These are phyloP conservation scores for Alternaria burnsii DNA, from an alignment of 2,329 filamentous ascomycete species.

Conservation along the genomic window DNA sequence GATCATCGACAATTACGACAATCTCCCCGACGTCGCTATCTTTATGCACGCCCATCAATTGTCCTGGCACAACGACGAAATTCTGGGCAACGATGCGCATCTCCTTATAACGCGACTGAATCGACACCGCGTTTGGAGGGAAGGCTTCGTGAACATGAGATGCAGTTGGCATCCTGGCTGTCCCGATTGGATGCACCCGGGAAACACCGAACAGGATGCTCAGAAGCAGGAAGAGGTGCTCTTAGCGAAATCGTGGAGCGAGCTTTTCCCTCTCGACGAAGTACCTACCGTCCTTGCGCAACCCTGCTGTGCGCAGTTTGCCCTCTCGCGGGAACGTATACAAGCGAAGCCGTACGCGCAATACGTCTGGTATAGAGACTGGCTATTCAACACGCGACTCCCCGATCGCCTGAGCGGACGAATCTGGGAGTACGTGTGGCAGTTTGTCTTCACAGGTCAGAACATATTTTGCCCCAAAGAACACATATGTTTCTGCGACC, in stretches of 20 bases:
- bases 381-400: conserved; percentile 66
- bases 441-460: conserved; percentile 66
- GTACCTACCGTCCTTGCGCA: conserved; percentile 63
- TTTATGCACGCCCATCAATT: conserved; percentile 69
- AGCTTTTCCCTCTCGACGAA: conserved; percentile 58
- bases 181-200: conserved; percentile 63
- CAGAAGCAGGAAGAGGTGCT: conserved; percentile 57
- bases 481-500: conserved; percentile 69
- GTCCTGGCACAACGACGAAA: conserved; percentile 67
- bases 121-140: conserved; percentile 56
- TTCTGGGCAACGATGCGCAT: conserved; percentile 55
- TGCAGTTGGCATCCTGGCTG: conserved; percentile 65
- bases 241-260: conserved; percentile 56
- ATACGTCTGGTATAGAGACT: conserved; percentile 67
- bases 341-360: conserved; percentile 61
- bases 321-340: conserved; percentile 66
- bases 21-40: conserved; percentile 65
- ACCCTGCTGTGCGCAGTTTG: conserved; percentile 72
- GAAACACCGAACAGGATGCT: conserved; percentile 48
- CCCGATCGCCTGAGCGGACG: conserved; percentile 65
- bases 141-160: conserved; percentile 65
- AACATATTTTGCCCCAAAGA: conserved; percentile 61
- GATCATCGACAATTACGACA: conserved; percentile 69
- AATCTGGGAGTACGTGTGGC: conserved; percentile 72
- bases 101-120: conserved; percentile 57